Conservation (phyloP, 768 basidiomycete genomes). For the Lentinula boryana region DNA sequence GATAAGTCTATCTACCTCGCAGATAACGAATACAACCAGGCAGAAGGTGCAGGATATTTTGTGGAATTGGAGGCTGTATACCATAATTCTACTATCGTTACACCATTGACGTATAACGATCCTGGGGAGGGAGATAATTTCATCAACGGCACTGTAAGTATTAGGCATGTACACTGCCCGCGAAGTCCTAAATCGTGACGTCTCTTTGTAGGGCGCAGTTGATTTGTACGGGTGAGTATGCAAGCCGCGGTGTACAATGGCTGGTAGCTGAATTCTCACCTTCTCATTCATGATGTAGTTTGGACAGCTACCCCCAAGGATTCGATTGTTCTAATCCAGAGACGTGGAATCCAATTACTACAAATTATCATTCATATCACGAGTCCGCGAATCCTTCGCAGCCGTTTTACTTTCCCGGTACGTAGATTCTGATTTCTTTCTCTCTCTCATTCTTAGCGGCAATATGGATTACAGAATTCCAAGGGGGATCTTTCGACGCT, state of each 20-base stretch:
- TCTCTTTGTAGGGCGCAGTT: constrained; percentile 49
- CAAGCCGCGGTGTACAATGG: background rate
- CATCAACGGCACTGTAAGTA: constrained; percentile 60
- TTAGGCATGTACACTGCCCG: background rate
- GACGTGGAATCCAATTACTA: constrained; percentile 57
- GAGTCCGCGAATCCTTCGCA: constrained; percentile 40
- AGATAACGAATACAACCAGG: constrained; percentile 77
- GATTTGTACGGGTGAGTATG: constrained; percentile 62
- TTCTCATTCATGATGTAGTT: constrained; percentile 19
- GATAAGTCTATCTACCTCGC: background rate
- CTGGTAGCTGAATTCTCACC: background rate
- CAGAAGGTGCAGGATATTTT: constrained; percentile 48
- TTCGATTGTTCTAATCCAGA: constrained; percentile 78
- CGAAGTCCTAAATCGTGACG: background rate
- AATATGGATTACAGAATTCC: constrained; percentile 33
- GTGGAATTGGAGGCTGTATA: constrained; percentile 53
- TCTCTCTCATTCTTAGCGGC: too few species aligned
- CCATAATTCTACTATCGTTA: constrained; percentile 49
- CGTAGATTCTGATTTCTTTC: constrained; percentile 1
- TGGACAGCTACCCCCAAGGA: constrained; percentile 71
- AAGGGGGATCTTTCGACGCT: constrained; percentile 76
- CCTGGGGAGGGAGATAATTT: constrained; percentile 53
- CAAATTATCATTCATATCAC: constrained; percentile 65
- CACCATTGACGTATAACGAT: constrained; percentile 75
- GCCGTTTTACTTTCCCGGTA: constrained; percentile 69